A percentile compares a stretch with the other conserved stretches of the same genome.
Evolutionary conservation across 1,139 yeast genomes (phyloP).

Genomic region (Keqinozyma sinolaborantium): DNA sequence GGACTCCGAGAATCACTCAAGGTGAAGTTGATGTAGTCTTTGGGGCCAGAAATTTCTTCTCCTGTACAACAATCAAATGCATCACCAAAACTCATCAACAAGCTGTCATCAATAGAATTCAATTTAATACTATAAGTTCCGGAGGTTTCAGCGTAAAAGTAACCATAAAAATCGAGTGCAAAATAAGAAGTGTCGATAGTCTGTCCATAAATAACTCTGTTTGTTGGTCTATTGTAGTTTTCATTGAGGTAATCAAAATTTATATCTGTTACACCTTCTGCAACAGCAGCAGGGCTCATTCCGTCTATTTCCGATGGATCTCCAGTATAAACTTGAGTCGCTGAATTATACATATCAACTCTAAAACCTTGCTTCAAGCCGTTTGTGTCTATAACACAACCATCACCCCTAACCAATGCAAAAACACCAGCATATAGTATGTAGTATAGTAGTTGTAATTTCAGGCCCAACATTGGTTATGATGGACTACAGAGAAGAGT

Average conservation of each 20-base stretch:
- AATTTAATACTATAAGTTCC: slow-evolving; percentile 17
- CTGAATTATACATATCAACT: neutral
- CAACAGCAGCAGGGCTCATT: neutral
- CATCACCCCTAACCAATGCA: neutral
- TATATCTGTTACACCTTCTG: neutral
- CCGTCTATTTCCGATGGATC: neutral
- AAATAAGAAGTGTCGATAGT: neutral
- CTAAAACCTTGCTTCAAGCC: neutral
- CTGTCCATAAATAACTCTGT: neutral
- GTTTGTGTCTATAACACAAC: neutral
- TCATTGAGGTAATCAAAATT: too few species aligned
- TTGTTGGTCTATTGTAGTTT: neutral
- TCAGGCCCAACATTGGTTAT: too few species aligned
- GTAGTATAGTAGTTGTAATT: too few species aligned
- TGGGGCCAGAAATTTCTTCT: neutral
- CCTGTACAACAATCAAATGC: neutral
- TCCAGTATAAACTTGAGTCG: neutral
- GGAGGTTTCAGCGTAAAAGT: slow-evolving; percentile 13
- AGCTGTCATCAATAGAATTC: slow-evolving; percentile 18
- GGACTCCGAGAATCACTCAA: neutral
- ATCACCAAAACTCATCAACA: slow-evolving; percentile 1
- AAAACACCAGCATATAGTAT: too few species aligned
- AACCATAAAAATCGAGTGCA: slow-evolving; percentile 17
- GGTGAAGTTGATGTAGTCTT: neutral
- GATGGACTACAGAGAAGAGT: too few species aligned